Base-by-base conservation (phyloP, 1,284 basidiomycete species). In the Trametes pubescens region DNA sequence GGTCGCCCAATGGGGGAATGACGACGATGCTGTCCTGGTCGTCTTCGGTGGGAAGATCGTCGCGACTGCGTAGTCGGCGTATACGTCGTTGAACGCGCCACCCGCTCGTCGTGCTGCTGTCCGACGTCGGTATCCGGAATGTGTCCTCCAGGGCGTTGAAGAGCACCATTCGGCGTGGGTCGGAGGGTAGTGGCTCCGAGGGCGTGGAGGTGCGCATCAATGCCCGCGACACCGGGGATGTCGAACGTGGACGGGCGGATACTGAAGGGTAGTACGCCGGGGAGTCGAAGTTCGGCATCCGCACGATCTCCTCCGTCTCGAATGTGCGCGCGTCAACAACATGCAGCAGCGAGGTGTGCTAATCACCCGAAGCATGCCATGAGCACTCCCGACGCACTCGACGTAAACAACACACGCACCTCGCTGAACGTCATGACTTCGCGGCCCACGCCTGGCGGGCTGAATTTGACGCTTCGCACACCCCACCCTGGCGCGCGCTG, bases 371-470 rank as follows among this genome's bases (percentile, higher is more conserved):
- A 4, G 49, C 26, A 14, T 9, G 35, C 47, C 6, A 26, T 61
- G 48, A 65, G 49, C 49, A 32, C 35, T 48, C 29, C 44, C 26
- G 49, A 40, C 22, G 7, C 21, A 29, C 32, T 9, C 16, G 18
- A 38, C n/a, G 54, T 52, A 21, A 43, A 37, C 44, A 16, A 16
- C 40, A 16, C 40, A 67, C 84, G 57, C 65, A 92, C 91, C 85
- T 94, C 93, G n/a, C 93, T 92, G 76, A 94, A 95, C 0, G 85
- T 86, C 83, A 95, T 85, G 4, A 93, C 76, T 74, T 94, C 92
- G 37, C 85, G 82, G 16, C 82, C 83, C 64, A 62, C 81, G 73
- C 57, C 83, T 35, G 66, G 80, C 47, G 84, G 78, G 60, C 88
- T 88, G 76, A 95, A 95, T 74, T 93, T 93, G 70, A 95, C 84